A percentile compares a stretch with the other conserved stretches of the same genome.
Evolutionary conservation across 2,329 filamentous ascomycete species (phyloP).

Genomic region (Stenocarpella maydis): DNA sequence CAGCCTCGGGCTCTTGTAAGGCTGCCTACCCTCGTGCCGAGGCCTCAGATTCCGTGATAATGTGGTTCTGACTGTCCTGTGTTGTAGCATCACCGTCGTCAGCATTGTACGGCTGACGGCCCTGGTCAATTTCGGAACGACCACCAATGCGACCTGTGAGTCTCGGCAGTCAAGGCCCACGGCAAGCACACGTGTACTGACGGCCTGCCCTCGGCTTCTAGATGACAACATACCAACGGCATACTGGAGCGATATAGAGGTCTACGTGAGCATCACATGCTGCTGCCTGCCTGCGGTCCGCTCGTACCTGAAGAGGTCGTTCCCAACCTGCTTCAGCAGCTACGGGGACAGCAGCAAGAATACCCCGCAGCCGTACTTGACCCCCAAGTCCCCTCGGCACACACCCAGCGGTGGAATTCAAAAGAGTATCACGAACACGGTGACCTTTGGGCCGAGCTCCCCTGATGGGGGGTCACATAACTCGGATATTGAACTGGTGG

Average conservation of each 20-base stretch:
- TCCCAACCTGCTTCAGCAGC: conserved; percentile 15
- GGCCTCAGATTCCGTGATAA: not conserved
- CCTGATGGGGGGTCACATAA: not conserved
- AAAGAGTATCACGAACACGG: conserved; percentile 7
- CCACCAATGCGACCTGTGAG: conserved; percentile 20
- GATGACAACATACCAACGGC: conserved; percentile 19
- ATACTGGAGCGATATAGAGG: conserved; percentile 12
- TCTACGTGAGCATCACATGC: conserved; percentile 11
- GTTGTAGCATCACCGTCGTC: conserved; percentile 4
- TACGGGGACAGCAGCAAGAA: not conserved
- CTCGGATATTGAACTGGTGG: conserved; percentile 18
- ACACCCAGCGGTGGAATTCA: conserved; percentile 6
- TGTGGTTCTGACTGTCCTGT: not conserved
- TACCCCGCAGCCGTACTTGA: conserved; percentile 2
- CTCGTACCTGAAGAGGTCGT: conserved; percentile 4
- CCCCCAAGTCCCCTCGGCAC: conserved; percentile 1
- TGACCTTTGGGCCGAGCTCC: conserved; percentile 7
- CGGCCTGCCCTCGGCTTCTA: not conserved
- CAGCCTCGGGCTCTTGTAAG: conserved; percentile 18
- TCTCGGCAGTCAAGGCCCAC: not conserved
- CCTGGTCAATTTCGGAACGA: not conserved
- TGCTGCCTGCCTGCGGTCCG: conserved; percentile 14
- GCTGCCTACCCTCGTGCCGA: not conserved
- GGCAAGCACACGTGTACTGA: not conserved
- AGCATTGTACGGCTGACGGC: conserved; percentile 5